A percentile compares a stretch with the other conserved stretches of the same genome.
phyloP scores from a whole-genome alignment of 768 basidiomycete genomes.

The Lactarius evosmus region DNA sequence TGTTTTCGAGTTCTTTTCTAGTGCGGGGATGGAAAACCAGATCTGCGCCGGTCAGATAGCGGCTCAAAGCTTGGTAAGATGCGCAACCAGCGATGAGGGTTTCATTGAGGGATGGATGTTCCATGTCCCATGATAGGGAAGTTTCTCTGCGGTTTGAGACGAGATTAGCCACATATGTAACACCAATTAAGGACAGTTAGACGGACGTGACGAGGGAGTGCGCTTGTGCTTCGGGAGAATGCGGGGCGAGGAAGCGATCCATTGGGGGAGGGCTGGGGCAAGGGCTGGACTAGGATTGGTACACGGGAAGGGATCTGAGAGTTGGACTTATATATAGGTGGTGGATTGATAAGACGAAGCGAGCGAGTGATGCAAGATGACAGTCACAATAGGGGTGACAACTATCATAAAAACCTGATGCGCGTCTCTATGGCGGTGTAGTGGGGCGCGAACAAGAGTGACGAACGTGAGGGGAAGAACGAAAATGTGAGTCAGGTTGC shows the following conservation, averaged over 20 bases:
- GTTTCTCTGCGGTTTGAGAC: conserved; percentile 54
- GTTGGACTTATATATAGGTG: conserved; percentile 13
- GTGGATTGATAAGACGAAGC: conserved; percentile 3
- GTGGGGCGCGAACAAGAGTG: conserved; percentile 11
- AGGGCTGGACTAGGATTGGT: conserved; percentile 3
- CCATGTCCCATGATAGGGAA: conserved; percentile 64
- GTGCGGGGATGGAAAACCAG: conserved; percentile 67
- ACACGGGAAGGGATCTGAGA: neutral
- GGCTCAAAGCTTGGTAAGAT: conserved; percentile 75
- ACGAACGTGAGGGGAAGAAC: conserved; percentile 22
- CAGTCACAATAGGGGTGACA: neutral
- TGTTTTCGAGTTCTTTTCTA: conserved; percentile 62
- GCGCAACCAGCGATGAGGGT: conserved; percentile 72
- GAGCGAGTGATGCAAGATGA: conserved; percentile 1
- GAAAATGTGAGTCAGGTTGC: conserved; percentile 1
- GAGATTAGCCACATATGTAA: conserved; percentile 20
- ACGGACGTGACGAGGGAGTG: conserved; percentile 65
- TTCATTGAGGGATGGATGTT: conserved; percentile 67
- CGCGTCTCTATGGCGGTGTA: conserved; percentile 6
- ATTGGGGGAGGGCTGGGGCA: conserved; percentile 35
- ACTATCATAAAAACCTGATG: neutral
- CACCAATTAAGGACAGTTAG: neutral
- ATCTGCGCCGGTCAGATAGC: conserved; percentile 68
- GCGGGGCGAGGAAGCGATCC: conserved; percentile 71
- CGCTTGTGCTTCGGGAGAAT: conserved; percentile 71